Evolutionary conservation across 352 stramenopile genomes (phyloP).

Genomic region (Phytophthora syringae): DNA sequence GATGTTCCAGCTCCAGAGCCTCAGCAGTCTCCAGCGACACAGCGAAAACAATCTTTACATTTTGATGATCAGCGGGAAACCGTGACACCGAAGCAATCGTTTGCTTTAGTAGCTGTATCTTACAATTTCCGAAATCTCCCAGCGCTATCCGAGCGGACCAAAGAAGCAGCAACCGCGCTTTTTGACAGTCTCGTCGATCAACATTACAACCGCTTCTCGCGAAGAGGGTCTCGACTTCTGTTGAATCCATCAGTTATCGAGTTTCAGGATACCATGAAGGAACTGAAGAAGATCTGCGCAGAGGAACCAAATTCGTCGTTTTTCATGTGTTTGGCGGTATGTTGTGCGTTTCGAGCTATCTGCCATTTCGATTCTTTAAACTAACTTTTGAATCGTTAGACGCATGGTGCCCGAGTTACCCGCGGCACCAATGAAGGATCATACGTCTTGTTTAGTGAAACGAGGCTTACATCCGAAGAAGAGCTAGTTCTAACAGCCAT

Average conservation of each 20-base stretch:
- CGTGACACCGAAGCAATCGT: slow-evolving; percentile 37
- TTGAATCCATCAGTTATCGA: slow-evolving; percentile 87
- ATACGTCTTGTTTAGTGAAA: slow-evolving; percentile 77
- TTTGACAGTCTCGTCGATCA: slow-evolving; percentile 62
- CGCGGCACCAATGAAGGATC: slow-evolving; percentile 63
- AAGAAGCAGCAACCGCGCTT: slow-evolving; percentile 58
- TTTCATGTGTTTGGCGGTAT: slow-evolving; percentile 71
- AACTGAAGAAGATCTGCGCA: slow-evolving; percentile 50
- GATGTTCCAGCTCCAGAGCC: slow-evolving; percentile 1
- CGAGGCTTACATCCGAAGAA: slow-evolving; percentile 69
- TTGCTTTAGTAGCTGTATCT: slow-evolving; percentile 60
- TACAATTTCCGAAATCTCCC: slow-evolving; percentile 67
- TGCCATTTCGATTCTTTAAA: not conserved
- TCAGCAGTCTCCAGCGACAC: not conserved
- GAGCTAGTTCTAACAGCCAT: slow-evolving; percentile 72
- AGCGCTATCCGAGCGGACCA: slow-evolving; percentile 55
- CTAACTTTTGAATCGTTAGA: slow-evolving; percentile 29
- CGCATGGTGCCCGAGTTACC: slow-evolving; percentile 68
- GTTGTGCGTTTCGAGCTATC: not conserved
- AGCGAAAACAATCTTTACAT: not conserved
- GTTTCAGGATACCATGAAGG: slow-evolving; percentile 78
- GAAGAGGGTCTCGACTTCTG: slow-evolving; percentile 60
- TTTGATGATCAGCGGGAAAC: not conserved
- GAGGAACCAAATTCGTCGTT: slow-evolving; percentile 54
- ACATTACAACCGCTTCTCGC: slow-evolving; percentile 57